These are phyloP conservation scores for Cubamyces lactineus DNA, from an alignment of 768 basidiomycete species.

Conservation along the genomic window DNA sequence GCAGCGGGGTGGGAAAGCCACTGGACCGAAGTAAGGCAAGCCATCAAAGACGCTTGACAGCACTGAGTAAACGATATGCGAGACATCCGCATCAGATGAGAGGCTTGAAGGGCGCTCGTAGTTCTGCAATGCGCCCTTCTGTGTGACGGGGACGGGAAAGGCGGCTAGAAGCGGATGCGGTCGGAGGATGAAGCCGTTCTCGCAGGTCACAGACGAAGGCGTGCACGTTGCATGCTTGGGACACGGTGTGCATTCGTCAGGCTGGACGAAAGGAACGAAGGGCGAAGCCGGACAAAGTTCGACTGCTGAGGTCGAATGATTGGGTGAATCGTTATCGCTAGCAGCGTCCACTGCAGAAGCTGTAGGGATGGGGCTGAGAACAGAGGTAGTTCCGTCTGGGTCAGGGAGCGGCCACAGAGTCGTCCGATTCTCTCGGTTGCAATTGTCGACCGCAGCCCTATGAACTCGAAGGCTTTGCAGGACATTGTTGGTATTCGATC, in stretches of 20 bases:
- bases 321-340: slow-evolving; percentile 13
- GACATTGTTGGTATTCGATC: slow-evolving; percentile 57
- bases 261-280: slow-evolving; percentile 56
- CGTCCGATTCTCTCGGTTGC: slow-evolving; percentile 59
- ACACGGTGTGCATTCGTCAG: slow-evolving; percentile 69
- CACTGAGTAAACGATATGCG: slow-evolving; percentile 25
- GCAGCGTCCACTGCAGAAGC: slow-evolving; percentile 1
- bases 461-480: slow-evolving; percentile 52
- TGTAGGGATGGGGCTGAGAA: slow-evolving; percentile 20
- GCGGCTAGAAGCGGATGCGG: slow-evolving; percentile 48
- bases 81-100: slow-evolving; percentile 7
- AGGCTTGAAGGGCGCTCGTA: slow-evolving; percentile 10
- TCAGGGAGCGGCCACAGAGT: slow-evolving; percentile 41
- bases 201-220: slow-evolving; percentile 61
- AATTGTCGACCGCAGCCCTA: slow-evolving; percentile 53
- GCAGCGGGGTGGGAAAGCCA: slow-evolving; percentile 77
- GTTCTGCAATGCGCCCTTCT: slow-evolving; percentile 23
- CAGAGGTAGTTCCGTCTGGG: slow-evolving; percentile 20
- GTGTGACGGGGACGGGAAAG: slow-evolving; percentile 51
- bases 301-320: slow-evolving; percentile 30
- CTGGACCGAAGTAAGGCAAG: slow-evolving; percentile 73
- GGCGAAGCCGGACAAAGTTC: slow-evolving; percentile 56
- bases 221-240: slow-evolving; percentile 65
- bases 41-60: slow-evolving; percentile 54
- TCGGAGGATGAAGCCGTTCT: slow-evolving; percentile 65